Conservation (phyloP, 2,329 filamentous ascomycete genomes). For the Fusarium scirpi region DNA sequence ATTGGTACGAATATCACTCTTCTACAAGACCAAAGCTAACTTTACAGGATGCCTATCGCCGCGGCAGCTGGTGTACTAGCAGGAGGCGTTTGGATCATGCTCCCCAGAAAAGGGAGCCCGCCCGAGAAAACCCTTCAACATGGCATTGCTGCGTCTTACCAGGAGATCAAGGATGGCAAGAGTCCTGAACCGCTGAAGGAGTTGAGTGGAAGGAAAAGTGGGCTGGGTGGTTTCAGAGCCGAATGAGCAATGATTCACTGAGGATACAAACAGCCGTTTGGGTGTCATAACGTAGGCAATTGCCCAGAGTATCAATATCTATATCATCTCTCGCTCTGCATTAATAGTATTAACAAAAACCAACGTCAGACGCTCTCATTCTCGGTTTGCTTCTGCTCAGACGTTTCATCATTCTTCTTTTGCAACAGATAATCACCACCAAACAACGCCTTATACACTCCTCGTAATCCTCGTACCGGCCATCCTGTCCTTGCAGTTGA, state of each 20-base stretch:
- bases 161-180: conserved; percentile 31
- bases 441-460: conserved; percentile 58
- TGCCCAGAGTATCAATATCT: conserved; percentile 37
- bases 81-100: conserved; percentile 48
- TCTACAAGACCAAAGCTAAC: not conserved
- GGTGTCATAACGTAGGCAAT: conserved; percentile 13
- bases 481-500: conserved; percentile 53
- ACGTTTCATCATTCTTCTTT: conserved; percentile 41
- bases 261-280: not conserved
- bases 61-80: conserved; percentile 45
- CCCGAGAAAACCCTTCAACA: conserved; percentile 22
- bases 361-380: not conserved
- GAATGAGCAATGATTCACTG: conserved; percentile 37
- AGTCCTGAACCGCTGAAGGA: conserved; percentile 45
- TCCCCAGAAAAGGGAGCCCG: conserved; percentile 29
- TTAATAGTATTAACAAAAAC: conserved; percentile 7
- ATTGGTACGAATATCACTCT: conserved; percentile 45
- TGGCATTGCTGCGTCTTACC: conserved; percentile 35
- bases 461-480: conserved; percentile 60
- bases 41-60: conserved; percentile 47
- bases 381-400: conserved; percentile 17
- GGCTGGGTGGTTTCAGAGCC: conserved; percentile 49
- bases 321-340: conserved; percentile 8
- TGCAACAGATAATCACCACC: conserved; percentile 62
- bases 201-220: conserved; percentile 49